These are phyloP conservation scores for Colletotrichum coccodes DNA, from an alignment of 2,329 filamentous ascomycete genomes.

Conservation along the genomic window DNA sequence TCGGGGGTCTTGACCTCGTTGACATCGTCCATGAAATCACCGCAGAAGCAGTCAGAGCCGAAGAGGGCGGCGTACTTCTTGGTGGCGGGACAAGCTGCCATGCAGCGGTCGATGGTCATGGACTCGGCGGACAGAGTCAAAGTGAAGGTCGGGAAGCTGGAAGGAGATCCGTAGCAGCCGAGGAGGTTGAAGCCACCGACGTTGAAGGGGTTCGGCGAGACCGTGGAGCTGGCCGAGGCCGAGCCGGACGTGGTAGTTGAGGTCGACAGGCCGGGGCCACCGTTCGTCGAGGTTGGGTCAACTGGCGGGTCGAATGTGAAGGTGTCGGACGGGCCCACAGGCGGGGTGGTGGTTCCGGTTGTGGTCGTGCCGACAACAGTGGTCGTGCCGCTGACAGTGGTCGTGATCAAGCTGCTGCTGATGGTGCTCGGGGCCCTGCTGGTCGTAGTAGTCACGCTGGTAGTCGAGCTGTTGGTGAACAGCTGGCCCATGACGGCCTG, in stretches of 20 bases:
- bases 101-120: slow-evolving; percentile 40
- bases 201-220: slow-evolving; percentile 21
- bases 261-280: too few species aligned
- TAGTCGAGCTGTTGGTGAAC: slow-evolving; percentile 13
- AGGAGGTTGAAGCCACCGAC: slow-evolving; percentile 36
- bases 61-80: slow-evolving; percentile 23
- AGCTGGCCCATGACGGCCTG: slow-evolving; percentile 7
- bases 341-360: too few species aligned
- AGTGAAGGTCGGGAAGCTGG: slow-evolving; percentile 41
- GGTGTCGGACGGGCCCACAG: too few species aligned
- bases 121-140: slow-evolving; percentile 20
- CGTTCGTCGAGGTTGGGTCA: too few species aligned
- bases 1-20: slow-evolving; percentile 20
- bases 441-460: too few species aligned
- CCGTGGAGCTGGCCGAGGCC: not conserved
- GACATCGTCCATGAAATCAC: slow-evolving; percentile 30
- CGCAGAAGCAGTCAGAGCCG: slow-evolving; percentile 37
- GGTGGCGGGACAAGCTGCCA: slow-evolving; percentile 35
- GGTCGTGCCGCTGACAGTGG: not conserved
- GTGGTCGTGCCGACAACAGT: too few species aligned
- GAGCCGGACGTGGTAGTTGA: not conserved
- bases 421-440: too few species aligned
- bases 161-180: slow-evolving; percentile 41
- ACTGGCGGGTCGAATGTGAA: too few species aligned
- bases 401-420: too few species aligned